Percentiles rank a stretch among this genome's conserved stretches.
phyloP scores from a whole-genome alignment of 345 rosid species.

The Viola odorata region DNA sequence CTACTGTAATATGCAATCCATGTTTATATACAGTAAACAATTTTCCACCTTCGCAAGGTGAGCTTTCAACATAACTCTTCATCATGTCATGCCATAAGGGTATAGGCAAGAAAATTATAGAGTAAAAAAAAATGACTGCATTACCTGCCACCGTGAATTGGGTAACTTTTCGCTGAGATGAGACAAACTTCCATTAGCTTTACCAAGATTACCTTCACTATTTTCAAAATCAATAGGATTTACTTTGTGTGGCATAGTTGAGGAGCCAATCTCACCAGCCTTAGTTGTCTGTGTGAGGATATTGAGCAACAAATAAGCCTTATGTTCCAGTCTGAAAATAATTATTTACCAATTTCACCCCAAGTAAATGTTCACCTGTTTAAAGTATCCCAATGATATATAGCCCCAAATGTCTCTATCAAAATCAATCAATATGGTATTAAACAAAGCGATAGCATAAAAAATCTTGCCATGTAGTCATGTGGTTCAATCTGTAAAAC shows the following conservation, averaged over 20 bases:
- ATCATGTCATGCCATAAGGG: neutral
- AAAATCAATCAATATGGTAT: slow-evolving; percentile 62
- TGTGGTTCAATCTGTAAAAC: slow-evolving; percentile 73
- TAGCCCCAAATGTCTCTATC: slow-evolving; percentile 91
- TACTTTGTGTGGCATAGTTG: slow-evolving; percentile 97
- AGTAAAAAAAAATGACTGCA: slow-evolving; percentile 4
- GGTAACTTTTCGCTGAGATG: slow-evolving; percentile 76
- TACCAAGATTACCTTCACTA: slow-evolving; percentile 94
- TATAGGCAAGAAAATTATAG: slow-evolving; percentile 2
- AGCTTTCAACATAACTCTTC: neutral
- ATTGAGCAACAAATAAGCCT: slow-evolving; percentile 1
- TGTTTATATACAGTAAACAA: neutral
- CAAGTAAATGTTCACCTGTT: slow-evolving; percentile 50
- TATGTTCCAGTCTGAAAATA: slow-evolving; percentile 1
- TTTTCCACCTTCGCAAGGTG: neutral
- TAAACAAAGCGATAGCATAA: slow-evolving; percentile 46
- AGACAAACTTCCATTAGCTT: slow-evolving; percentile 71
- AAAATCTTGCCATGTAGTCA: slow-evolving; percentile 77
- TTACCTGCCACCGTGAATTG: slow-evolving; percentile 91
- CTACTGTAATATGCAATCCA: neutral
- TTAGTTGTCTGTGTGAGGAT: slow-evolving; percentile 60
- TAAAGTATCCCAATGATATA: slow-evolving; percentile 77
- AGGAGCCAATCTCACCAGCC: slow-evolving; percentile 90
- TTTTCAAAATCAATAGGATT: slow-evolving; percentile 96
- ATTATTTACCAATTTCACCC: neutral